Percentiles rank a stretch among this genome's conserved stretches.
Evolutionary conservation across 805 yeast genomes (phyloP).

Genomic region (Cyberlindnera xishuangbannaensis): DNA sequence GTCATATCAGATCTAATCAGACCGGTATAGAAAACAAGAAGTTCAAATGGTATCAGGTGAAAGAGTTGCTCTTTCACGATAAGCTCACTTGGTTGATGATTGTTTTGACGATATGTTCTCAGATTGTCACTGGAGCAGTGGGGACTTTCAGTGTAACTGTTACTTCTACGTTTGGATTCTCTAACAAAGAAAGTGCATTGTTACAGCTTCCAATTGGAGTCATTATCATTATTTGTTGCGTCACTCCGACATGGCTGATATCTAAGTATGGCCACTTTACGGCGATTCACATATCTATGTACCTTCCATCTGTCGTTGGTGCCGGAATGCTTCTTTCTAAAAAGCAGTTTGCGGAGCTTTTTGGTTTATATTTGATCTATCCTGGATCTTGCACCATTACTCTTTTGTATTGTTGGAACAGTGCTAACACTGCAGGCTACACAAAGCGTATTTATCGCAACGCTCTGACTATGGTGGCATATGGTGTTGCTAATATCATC

Average conservation of each 20-base stretch:
- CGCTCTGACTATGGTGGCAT: conserved; percentile 46
- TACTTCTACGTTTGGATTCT: conserved; percentile 4
- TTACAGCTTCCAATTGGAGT: neutral
- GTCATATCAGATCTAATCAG: conserved; percentile 35
- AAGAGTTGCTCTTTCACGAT: conserved; percentile 37
- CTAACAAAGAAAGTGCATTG: neutral
- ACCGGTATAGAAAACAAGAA: conserved; percentile 43
- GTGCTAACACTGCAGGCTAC: conserved; percentile 53
- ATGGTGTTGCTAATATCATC: conserved; percentile 47
- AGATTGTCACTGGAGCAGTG: conserved; percentile 42
- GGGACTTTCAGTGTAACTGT: conserved; percentile 19
- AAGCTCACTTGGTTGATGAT: conserved; percentile 41
- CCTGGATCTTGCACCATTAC: conserved; percentile 52
- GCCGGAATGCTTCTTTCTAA: conserved; percentile 36
- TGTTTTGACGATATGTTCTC: conserved; percentile 34
- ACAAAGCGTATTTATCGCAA: conserved; percentile 49
- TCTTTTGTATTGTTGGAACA: conserved; percentile 51
- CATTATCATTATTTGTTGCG: conserved; percentile 32
- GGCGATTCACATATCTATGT: conserved; percentile 31
- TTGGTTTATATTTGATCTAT: conserved; percentile 42
- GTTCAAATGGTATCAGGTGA: conserved; percentile 35
- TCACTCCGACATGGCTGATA: conserved; percentile 32
- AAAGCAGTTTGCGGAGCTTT: conserved; percentile 37
- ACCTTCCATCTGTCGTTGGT: conserved; percentile 45
- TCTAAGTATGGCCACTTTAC: conserved; percentile 31